Conservation (phyloP, 2,329 filamentous ascomycete genomes). For the Colletotrichum tabaci region DNA sequence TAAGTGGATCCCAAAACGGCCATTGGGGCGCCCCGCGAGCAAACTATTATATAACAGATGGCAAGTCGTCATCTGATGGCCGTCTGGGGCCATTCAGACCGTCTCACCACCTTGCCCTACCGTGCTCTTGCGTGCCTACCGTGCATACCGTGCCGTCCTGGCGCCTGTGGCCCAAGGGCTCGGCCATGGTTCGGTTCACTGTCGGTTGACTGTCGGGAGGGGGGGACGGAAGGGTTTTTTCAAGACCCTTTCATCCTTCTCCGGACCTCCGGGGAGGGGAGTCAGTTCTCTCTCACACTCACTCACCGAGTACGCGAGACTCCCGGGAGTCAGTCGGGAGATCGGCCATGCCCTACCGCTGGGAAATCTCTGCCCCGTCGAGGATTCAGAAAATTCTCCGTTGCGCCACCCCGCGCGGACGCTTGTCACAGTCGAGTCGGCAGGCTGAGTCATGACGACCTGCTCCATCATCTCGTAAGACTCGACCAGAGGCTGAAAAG, state of each 20-base stretch:
- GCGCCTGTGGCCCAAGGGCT: neutral
- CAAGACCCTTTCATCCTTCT: neutral
- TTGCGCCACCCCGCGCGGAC: too few species aligned
- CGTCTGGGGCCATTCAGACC: constrained; percentile 20
- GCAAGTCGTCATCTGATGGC: constrained; percentile 26
- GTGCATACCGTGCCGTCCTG: constrained; percentile 5
- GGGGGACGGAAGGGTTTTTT: neutral
- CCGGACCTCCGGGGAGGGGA: neutral
- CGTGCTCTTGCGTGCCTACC: neutral
- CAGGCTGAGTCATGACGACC: neutral
- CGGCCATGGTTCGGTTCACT: constrained; percentile 3
- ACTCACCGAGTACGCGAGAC: too few species aligned
- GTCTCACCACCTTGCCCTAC: neutral
- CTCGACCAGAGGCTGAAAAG: neutral
- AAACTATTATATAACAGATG: constrained; percentile 41
- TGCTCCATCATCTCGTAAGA: neutral
- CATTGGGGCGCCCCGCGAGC: neutral
- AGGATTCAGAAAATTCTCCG: neutral
- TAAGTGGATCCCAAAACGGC: constrained; percentile 28
- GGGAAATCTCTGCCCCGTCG: neutral
- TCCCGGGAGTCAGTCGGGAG: neutral
- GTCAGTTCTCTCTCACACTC: neutral
- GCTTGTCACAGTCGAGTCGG: neutral
- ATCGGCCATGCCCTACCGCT: too few species aligned
- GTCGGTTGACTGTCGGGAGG: constrained; percentile 6